These are phyloP conservation scores for Triadica sebifera DNA, from an alignment of 345 rosid species.

Conservation along the genomic window DNA sequence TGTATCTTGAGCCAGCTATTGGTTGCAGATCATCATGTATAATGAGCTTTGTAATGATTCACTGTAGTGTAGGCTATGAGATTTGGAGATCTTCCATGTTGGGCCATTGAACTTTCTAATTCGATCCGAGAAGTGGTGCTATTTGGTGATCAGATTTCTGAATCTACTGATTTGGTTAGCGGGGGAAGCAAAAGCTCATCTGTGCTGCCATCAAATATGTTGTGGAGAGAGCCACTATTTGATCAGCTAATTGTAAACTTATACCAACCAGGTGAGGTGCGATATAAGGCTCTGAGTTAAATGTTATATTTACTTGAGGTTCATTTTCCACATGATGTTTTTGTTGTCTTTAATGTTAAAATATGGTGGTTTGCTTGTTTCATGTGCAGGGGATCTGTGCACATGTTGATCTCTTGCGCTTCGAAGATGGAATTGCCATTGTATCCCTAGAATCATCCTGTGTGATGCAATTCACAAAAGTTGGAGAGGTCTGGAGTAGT, in stretches of 20 bases:
- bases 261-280: conserved; percentile 87
- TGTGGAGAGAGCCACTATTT: conserved; percentile 76
- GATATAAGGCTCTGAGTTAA: conserved; percentile 8
- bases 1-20: not conserved
- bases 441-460: conserved; percentile 81
- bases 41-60: not conserved
- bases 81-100: conserved; percentile 80
- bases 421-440: conserved; percentile 86
- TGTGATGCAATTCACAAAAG: conserved; percentile 70
- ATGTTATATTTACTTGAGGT: too few species aligned
- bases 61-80: conserved; percentile 68
- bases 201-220: conserved; percentile 51
- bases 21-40: not conserved
- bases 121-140: conserved; percentile 49
- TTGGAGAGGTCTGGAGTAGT: conserved; percentile 11
- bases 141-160: conserved; percentile 28
- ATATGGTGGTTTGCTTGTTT: not conserved
- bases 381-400: conserved; percentile 79
- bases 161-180: conserved; percentile 15
- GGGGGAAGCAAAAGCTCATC: conserved; percentile 11
- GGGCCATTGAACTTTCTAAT: conserved; percentile 58
- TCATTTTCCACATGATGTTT: too few species aligned
- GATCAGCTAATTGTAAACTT: conserved; percentile 76
- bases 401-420: conserved; percentile 83
- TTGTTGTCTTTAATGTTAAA: too few species aligned